Base-by-base conservation (phyloP, 306 rosid genomes). In the Fragaria iinumae region DNA sequence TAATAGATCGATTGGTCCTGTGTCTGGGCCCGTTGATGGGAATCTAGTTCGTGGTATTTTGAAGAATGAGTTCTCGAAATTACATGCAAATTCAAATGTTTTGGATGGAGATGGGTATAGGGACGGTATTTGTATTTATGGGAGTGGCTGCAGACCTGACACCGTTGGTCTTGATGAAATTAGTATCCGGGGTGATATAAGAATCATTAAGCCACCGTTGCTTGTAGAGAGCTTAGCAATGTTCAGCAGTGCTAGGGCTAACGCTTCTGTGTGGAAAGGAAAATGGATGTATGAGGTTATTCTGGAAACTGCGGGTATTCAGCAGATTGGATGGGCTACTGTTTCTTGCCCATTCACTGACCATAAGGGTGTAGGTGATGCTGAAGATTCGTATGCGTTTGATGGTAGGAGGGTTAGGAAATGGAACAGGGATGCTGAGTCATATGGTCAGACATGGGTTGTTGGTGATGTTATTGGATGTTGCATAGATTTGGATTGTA, bases 251-350 rank as follows among this genome's bases (percentile, higher is more conserved):
- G 92, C 85, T 27, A 84, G 98, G 88, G 96, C 97, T 72, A 87
- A 89, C 84, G 89, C 84, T 48, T 88, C 88, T 73, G 96, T 92
- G 77, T 86, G 97, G 97, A 89, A 87, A 76, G 98, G 99, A 72
- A 95, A 95, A 87, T 95, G 99, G 99, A 95, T 95, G 99, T 95
- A 92, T 81, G 99, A 95, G 83, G 93, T 91, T 79, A 50, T 84
- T 81, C 80, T 95, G 62, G 99, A 95, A 84, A 95, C 98, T 78
- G 84, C 98, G n/a, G 99, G 99, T 55, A 83, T 92, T 83, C 97
- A 92, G 75, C 97, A 95, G 84, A 88, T 95, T 84, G 99, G 99
- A 66, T 95, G 99, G 99, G 98, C 96, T 45, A 92, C 97, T 81
- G 77, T 87, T 84, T 87, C 96, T 76, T 95, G 93, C 74, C 97